Evolutionary conservation across 177 flowering plant species (phyloP), one percentile per base, ranked within the genome.

Genomic region (Vitis hybrid): DNA sequence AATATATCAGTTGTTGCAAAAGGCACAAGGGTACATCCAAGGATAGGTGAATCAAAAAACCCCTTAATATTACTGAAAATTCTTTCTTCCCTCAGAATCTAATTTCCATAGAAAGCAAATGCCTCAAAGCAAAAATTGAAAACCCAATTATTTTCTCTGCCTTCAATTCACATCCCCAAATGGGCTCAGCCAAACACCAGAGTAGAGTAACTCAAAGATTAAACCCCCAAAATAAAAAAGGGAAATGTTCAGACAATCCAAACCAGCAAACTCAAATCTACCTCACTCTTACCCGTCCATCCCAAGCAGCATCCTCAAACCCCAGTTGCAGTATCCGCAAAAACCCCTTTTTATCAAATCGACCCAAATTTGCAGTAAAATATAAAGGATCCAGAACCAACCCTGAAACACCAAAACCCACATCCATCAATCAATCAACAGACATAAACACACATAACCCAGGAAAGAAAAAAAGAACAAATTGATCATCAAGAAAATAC

Each of bases 331-430:
- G 40, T 4, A 68, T 50, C 56, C 6, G 60, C 15, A 51, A 5
- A 60, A 65, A 75, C 65, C 73, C 73, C 78, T 60, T 56, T 24
- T 48, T 64, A n/a, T 56, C 27, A 32, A 72, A 60, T 65, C 54
- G 24, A 40, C 62, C 58, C 13, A 11, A 60, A 67, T 35, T 21
- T 30, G 52, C 52, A 46, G 35, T 13, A 1, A 15, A 65, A 52
- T 56, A 52, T 15, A 67, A 63, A 69, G 48, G 72, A 78, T 80
- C 80, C 65, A 72, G 63, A 58, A 67, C 15, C 64, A 72, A 52
- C 65, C 72, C 73, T 68, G 60, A 67, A 66, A 69, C 49, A 69
- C 21, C 65, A 55, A 77, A 62, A 67, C n/a, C 56, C 69, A 72
- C 9, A 17, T 52, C 51, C 30, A 67, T 58, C 69, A 56, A 67